Conservation (phyloP, 164 flowering plant species). For the Stephania cephalantha region DNA sequence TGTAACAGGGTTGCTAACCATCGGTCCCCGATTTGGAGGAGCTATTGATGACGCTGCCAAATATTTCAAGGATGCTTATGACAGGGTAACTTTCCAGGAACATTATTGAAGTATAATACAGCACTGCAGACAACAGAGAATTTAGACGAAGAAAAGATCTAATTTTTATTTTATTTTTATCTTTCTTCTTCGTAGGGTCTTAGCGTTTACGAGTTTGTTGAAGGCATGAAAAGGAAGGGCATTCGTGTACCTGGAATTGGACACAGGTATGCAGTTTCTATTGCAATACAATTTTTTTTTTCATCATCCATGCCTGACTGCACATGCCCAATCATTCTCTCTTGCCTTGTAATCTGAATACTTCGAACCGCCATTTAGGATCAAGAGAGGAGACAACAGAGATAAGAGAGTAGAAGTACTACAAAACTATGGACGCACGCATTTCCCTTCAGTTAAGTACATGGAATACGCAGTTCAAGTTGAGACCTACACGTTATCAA, state of each 20-base stretch:
- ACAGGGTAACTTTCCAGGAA: conserved; percentile 42
- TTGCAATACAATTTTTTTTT: background rate
- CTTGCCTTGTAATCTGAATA: background rate
- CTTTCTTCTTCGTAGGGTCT: conserved; percentile 48
- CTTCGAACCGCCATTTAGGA: conserved; percentile 31
- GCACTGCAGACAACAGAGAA: background rate
- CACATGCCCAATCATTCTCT: background rate
- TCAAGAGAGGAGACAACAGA: conserved; percentile 96
- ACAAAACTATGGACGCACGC: conserved; percentile 66
- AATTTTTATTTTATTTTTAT: background rate
- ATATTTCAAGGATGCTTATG: conserved; percentile 94
- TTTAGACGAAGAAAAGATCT: conserved; percentile 6
- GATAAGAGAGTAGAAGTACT: conserved; percentile 97
- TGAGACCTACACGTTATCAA: conserved; percentile 91
- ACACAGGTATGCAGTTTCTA: conserved; percentile 63
- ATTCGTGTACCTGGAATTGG: conserved; percentile 99
- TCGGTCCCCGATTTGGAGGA: conserved; percentile 99
- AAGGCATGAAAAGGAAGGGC: conserved; percentile 95
- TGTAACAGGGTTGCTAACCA: conserved; percentile 83
- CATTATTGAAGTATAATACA: background rate
- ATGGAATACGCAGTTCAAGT: conserved; percentile 98
- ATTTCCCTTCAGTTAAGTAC: conserved; percentile 95
- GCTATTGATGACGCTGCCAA: conserved; percentile 99
- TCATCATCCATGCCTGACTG: background rate
- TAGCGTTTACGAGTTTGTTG: conserved; percentile 88